A percentile compares a stretch with the other conserved stretches of the same genome.
These are phyloP conservation scores for Plasmopara viticola DNA, from an alignment of 352 stramenopile species.

Conservation along the genomic window DNA sequence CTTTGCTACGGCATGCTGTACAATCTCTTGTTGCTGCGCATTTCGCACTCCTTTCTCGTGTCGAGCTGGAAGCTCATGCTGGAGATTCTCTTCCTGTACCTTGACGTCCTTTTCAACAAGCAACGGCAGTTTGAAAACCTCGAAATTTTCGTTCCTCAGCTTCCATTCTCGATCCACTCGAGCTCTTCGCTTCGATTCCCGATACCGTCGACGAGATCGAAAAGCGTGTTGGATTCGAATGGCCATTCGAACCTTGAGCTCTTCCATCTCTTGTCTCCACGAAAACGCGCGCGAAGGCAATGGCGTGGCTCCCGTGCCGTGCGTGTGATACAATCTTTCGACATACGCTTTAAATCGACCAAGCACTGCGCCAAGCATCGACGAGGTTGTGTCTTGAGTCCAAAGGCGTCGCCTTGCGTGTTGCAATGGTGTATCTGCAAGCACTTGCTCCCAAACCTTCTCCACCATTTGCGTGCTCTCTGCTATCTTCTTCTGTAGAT, in stretches of 20 bases:
- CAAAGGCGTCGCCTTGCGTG: not conserved
- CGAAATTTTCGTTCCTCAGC: slow-evolving; percentile 31
- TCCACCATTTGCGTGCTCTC: slow-evolving; percentile 44
- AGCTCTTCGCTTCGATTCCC: slow-evolving; percentile 40
- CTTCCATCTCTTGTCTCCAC: slow-evolving; percentile 72
- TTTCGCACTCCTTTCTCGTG: slow-evolving; percentile 44
- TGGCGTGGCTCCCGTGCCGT: slow-evolving; percentile 55
- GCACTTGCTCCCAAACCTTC: slow-evolving; percentile 53
- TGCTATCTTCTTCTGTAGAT: slow-evolving; percentile 49
- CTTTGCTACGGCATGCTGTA: slow-evolving; percentile 24
- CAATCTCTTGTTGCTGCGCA: slow-evolving; percentile 43
- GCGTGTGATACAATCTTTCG: slow-evolving; percentile 40
- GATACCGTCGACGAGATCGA: slow-evolving; percentile 32
- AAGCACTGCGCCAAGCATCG: slow-evolving; percentile 41
- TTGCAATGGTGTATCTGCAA: slow-evolving; percentile 17
- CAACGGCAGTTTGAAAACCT: no score
- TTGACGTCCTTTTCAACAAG: slow-evolving; percentile 43
- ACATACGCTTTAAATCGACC: slow-evolving; percentile 53
- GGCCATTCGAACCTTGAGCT: slow-evolving; percentile 55
- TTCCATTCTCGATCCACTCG: slow-evolving; percentile 41
- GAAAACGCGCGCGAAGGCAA: slow-evolving; percentile 41
- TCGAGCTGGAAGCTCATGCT: slow-evolving; percentile 29
- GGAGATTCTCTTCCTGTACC: slow-evolving; percentile 36
- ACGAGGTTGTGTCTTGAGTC: not conserved
- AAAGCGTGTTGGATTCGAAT: slow-evolving; percentile 71